These are phyloP conservation scores for Tetrapisispora pingtungensis DNA, from an alignment of 805 yeast genomes.

Conservation along the genomic window DNA sequence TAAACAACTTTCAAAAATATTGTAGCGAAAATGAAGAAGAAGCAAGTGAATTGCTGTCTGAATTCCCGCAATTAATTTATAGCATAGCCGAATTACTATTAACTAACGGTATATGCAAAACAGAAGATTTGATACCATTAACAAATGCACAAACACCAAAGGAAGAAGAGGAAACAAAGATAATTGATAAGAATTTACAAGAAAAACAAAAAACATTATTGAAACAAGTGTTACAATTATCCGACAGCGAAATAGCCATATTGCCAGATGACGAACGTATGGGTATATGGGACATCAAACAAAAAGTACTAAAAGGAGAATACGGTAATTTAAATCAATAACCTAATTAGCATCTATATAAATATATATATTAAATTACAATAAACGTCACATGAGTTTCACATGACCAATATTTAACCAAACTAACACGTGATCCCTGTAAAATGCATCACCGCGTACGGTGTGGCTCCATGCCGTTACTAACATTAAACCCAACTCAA, in stretches of 20 bases:
- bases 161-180: background rate
- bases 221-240: slow-evolving; percentile 41
- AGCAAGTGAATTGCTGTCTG: slow-evolving; percentile 49
- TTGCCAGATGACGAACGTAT: slow-evolving; percentile 44
- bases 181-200: slow-evolving; percentile 16
- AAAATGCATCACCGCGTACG: too few relatives aligned
- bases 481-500: too few relatives aligned
- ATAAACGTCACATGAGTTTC: too few relatives aligned
- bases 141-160: slow-evolving; percentile 18
- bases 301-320: slow-evolving; percentile 29
- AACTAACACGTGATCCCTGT: too few relatives aligned
- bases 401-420: too few relatives aligned
- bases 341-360: background rate
- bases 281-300: slow-evolving; percentile 30
- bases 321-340: slow-evolving; percentile 14
- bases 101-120: slow-evolving; percentile 26
- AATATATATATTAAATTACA: too few relatives aligned
- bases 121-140: slow-evolving; percentile 28
- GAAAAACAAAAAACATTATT: slow-evolving; percentile 35
- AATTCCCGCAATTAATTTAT: slow-evolving; percentile 73
- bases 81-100: slow-evolving; percentile 70
- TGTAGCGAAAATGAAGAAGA: slow-evolving; percentile 45
- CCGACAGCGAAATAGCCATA: slow-evolving; percentile 40
- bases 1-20: slow-evolving; percentile 39
- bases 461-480: too few relatives aligned